Base-by-base conservation (phyloP, 495 filamentous ascomycete genomes). In the Xylaria nigripes region DNA sequence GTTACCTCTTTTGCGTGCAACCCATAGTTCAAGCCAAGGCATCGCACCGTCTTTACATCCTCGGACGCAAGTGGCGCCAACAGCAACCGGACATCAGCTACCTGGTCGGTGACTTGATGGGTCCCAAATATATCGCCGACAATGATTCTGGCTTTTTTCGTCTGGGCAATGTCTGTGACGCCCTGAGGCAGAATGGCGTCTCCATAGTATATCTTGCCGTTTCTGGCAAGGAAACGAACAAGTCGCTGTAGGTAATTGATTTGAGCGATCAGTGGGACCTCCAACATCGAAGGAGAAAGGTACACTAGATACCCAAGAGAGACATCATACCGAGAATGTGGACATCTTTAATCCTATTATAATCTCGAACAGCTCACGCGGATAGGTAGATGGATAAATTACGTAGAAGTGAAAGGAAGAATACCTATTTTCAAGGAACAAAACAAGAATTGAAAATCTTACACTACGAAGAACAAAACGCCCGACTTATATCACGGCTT, bases 1-100 rank as follows among this genome's bases (percentile, higher is more conserved):
- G 50, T 44, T 56, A 80, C 72, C 75, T 93, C 89, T 60, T 82
- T 83, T 2, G 89, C 89, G 60, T 93, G 89, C 49, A 85, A 72
- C 43, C 81, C 84, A 63, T 94, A 94, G 69, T 94, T 93, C 19
- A 93, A 72, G 15, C 89, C 88, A 25, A 95, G 63, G 58, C 87
- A 91, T 51, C 89, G 80, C 25, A 93, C 85, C 3, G 86, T 88
- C 59, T 76, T 78, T 51, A 89, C 79, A 55, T 90, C 82, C 44
- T 81, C 74, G 13, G 75, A 71, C 1, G 85, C 80, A 25, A 94
- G 65, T 3, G 89, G 89, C 1, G 86, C 69, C 15, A 92, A 76
- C 3, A 93, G 74, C 36, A 80, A 65, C 34, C 78, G 76, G 57
- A 92, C 80, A 51, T 87, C 82, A 63, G 74, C 68, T 9, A 86